Conservation (phyloP, 495 filamentous ascomycete genomes). For the Daldinia childiae region DNA sequence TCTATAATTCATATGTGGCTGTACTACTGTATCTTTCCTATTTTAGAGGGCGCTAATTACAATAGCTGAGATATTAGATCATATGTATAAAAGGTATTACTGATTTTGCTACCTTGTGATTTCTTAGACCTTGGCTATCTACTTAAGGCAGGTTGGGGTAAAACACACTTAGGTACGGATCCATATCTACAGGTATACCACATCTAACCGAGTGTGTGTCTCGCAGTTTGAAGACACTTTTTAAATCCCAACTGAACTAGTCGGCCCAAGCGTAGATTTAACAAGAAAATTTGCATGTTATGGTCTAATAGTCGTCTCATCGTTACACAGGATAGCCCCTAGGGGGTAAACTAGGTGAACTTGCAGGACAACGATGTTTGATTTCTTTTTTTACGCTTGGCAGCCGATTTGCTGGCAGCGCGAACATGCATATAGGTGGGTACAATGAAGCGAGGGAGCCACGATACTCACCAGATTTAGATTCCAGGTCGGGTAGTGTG, state of each 20-base stretch:
- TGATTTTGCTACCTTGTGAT: background rate
- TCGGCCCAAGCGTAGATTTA: background rate
- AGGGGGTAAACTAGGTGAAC: background rate
- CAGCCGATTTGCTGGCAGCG: constrained; percentile 12
- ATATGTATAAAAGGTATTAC: background rate
- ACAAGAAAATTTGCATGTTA: background rate
- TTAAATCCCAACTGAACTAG: background rate
- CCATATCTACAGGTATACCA: background rate
- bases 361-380: background rate
- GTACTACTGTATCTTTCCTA: background rate
- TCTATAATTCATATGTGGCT: background rate
- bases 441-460: constrained; percentile 13
- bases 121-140: background rate
- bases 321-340: background rate
- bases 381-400: constrained; percentile 16
- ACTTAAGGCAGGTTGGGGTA: background rate
- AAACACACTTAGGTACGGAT: background rate
- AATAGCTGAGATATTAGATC: background rate
- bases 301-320: background rate
- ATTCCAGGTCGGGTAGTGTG: constrained; percentile 18
- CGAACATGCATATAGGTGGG: constrained; percentile 7
- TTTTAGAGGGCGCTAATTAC: background rate
- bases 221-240: background rate
- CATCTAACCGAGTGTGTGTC: background rate
- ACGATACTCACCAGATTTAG: constrained; percentile 10